Evolutionary conservation across 2,329 filamentous ascomycete species (phyloP).

Genomic region (Chaetomium globosum): DNA sequence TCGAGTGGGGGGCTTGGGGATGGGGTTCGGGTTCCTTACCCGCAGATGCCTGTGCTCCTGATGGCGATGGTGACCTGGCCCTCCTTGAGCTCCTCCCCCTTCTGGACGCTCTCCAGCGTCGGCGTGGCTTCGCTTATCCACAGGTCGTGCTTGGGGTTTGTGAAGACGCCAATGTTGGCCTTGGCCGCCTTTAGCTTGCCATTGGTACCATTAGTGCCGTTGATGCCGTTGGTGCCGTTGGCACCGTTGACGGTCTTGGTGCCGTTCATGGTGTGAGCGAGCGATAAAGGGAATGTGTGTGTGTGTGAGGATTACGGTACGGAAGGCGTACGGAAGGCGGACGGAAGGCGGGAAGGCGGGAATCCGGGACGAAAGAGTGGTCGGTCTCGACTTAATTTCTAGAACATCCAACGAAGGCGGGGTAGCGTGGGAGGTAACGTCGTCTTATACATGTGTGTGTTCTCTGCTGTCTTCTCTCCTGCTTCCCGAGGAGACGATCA

Average conservation of each 20-base stretch:
- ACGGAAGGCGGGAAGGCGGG: slow-evolving; percentile 12
- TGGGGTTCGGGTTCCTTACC: slow-evolving; percentile 52
- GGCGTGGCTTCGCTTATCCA: slow-evolving; percentile 84
- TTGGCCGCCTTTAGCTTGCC: slow-evolving; percentile 51
- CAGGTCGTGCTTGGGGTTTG: slow-evolving; percentile 87
- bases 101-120: slow-evolving; percentile 71
- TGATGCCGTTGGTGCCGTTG: slow-evolving; percentile 9
- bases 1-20: no score
- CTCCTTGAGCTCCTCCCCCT: slow-evolving; percentile 66
- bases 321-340: slow-evolving; percentile 12
- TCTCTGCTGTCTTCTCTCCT: not conserved
- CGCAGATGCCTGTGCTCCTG: slow-evolving; percentile 95
- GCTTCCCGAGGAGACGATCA: not conserved
- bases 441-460: slow-evolving; percentile 23
- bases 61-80: slow-evolving; percentile 88
- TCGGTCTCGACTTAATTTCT: slow-evolving; percentile 2
- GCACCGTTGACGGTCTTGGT: not conserved
- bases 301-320: not conserved
- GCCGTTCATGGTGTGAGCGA: slow-evolving; percentile 15
- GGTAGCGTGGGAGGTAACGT: slow-evolving; percentile 25
- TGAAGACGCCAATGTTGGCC: slow-evolving; percentile 94
- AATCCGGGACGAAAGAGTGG: not conserved
- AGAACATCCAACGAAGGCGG: slow-evolving; percentile 16
- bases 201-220: slow-evolving; percentile 18
- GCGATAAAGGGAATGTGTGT: not conserved